Conservation (phyloP, 2,329 filamentous ascomycete species). For the Pyricularia pennisetigena region DNA sequence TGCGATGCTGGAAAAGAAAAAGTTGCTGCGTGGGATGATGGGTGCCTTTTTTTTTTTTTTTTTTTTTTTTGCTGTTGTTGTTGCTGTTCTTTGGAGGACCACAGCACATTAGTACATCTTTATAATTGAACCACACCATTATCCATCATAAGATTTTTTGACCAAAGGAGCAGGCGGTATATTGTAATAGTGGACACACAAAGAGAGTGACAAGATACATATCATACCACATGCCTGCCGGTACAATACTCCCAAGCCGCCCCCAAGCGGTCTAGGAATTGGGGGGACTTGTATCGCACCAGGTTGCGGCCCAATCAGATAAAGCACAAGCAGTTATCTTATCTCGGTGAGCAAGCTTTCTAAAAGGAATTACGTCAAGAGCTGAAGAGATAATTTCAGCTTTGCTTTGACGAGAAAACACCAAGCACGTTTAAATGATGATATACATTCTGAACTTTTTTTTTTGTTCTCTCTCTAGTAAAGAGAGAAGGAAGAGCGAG, state of each 20-base stretch:
- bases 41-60: not conserved
- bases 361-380: not conserved
- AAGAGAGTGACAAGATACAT: too few relatives aligned
- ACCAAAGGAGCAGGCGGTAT: not conserved
- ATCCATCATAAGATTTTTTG: not conserved
- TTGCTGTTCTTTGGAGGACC: conserved; percentile 6
- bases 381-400: not conserved
- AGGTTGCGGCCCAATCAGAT: not conserved
- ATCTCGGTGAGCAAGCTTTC: not conserved
- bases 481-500: too few relatives aligned
- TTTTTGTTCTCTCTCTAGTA: too few relatives aligned
- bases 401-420: not conserved
- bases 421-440: too few relatives aligned
- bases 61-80: not conserved
- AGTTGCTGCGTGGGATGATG: not conserved
- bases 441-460: too few relatives aligned
- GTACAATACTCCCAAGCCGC: not conserved
- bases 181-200: too few relatives aligned
- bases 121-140: not conserved
- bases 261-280: not conserved
- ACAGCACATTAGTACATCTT: not conserved
- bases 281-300: not conserved
- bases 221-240: too few relatives aligned
- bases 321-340: not conserved
- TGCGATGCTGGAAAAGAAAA: not conserved